Evolutionary conservation across 2,329 filamentous ascomycete species (phyloP).

Genomic region (Cladophialophora immunda): DNA sequence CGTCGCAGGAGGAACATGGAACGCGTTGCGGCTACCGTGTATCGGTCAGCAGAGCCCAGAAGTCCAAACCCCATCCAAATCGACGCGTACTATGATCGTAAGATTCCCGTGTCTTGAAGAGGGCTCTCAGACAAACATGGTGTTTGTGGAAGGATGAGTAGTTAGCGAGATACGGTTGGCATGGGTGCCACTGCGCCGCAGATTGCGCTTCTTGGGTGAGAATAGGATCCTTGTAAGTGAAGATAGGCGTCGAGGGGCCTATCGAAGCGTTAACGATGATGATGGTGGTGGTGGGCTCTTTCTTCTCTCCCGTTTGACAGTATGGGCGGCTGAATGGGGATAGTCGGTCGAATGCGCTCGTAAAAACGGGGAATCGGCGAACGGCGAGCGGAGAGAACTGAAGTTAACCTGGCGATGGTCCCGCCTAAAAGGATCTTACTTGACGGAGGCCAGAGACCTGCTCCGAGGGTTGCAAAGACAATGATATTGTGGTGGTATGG

Average conservation of each 20-base stretch:
- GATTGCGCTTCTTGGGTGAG: neutral
- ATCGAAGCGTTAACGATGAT: neutral
- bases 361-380: neutral
- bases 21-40: neutral
- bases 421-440: neutral
- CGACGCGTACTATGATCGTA: neutral
- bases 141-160: neutral
- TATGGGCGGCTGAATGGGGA: neutral
- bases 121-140: neutral
- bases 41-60: neutral
- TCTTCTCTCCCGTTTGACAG: neutral
- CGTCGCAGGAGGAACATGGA: neutral
- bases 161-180: neutral
- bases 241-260: neutral
- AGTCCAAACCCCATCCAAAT: neutral
- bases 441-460: constrained; percentile 1
- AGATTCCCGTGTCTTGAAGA: neutral
- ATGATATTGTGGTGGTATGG: neutral
- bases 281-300: neutral
- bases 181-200: neutral
- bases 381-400: constrained; percentile 1
- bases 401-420: neutral
- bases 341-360: neutral
- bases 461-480: too few relatives aligned
- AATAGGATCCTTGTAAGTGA: neutral